These are phyloP conservation scores for Pestalotiopsis sp. DNA, from an alignment of 2,329 filamentous ascomycete species.

Conservation along the genomic window DNA sequence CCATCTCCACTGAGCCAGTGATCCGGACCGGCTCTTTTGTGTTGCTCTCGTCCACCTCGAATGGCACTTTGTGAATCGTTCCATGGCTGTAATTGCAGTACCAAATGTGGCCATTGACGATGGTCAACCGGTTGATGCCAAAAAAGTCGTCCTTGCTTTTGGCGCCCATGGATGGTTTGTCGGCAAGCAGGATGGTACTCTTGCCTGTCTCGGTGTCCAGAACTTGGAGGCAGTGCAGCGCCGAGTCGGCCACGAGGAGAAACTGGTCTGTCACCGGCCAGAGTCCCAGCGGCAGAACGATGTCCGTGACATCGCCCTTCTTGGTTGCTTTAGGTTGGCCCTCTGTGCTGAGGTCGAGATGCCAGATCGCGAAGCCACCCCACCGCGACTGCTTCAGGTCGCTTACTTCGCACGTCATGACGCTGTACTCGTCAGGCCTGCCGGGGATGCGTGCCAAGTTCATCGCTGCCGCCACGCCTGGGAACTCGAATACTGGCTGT, in stretches of 20 bases:
- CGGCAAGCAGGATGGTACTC: conserved; percentile 21
- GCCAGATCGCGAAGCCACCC: conserved; percentile 27
- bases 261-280: conserved; percentile 24
- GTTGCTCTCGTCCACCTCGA: conserved; percentile 19
- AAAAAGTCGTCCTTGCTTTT: conserved; percentile 24
- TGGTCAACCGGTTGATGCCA: conserved; percentile 28
- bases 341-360: conserved; percentile 25
- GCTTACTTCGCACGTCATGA: conserved; percentile 23
- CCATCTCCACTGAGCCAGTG: conserved; percentile 24
- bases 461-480: conserved; percentile 23
- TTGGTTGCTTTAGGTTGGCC: conserved; percentile 26
- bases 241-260: conserved; percentile 27
- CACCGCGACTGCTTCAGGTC: conserved; percentile 31
- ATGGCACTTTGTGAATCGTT: conserved; percentile 27
- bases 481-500: conserved; percentile 25
- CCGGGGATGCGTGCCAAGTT: conserved; percentile 26
- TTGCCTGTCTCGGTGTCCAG: conserved; percentile 27
- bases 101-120: conserved; percentile 26
- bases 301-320: conserved; percentile 20
- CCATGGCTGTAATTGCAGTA: conserved; percentile 32
- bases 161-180: conserved; percentile 25
- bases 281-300: conserved; percentile 24
- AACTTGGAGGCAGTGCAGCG: conserved; percentile 25
- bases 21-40: conserved; percentile 18
- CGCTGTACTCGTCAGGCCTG: conserved; percentile 25